Evolutionary conservation across 1,284 basidiomycete genomes (phyloP), one percentile per base, ranked within the genome.

Genomic region (Trametes hirsuta): DNA sequence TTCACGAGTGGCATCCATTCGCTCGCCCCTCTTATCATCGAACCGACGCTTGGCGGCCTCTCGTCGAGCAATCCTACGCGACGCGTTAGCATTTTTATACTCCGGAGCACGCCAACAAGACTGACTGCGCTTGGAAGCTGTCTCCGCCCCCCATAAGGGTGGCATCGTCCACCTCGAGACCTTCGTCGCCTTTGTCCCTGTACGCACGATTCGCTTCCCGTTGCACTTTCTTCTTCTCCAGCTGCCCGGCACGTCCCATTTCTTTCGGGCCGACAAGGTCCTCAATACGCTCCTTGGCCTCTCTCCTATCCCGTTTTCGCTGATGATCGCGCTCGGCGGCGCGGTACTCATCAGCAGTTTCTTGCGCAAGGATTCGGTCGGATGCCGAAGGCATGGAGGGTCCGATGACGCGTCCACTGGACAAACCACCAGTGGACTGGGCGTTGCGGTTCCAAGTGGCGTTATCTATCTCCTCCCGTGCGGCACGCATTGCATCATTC

Each of bases 121-220:
- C 85, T 57, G 68, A 92, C 91, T 81, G 81, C 11, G 83, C 88
- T 67, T 76, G 81, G 75, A 91, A 92, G 69, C 86, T 87, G 70
- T 90, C 87, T 9, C 87, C 86, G 39, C 87, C 87, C 25, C 90
- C 90, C 75, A 91, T 79, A 54, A 92, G 75, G 1, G 85, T 87
- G 9, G 79, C 78, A 53, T 92, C 90, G 63, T 90, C 85, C 6
- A 80, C 76, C 65, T 91, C 90, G 14, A 84, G 73, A 1, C 85
- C 88, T 44, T 91, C 90, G 59, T 91, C 90, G 0, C 87, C 88
- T 53, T 78, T 80, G 55, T 92, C 89, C 53, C 88, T 79, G 71
- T 88, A 90, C 2, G 82, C 71, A 24, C 80, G 75, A 71, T 92
- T 86, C 12, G 77, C 77, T 61, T 92, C 91, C 56, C 89, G 74